A percentile compares a stretch with the other conserved stretches of the same genome.
Evolutionary conservation across 192 early-diverging fungal species (phyloP).

Genomic region (Gigaspora rosea): DNA sequence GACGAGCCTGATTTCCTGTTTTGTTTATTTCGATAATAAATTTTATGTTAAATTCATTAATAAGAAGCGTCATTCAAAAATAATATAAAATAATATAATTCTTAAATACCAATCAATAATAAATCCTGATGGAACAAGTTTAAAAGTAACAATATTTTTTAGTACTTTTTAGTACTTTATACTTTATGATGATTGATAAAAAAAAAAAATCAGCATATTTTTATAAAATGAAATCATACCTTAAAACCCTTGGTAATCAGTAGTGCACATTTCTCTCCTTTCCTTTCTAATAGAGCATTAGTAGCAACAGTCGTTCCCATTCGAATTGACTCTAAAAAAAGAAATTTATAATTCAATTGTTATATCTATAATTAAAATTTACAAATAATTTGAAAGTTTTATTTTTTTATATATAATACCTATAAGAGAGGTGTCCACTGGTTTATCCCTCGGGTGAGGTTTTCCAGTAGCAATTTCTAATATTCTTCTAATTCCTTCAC

Average conservation of each 20-base stretch:
- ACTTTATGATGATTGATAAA: background rate
- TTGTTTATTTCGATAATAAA: background rate
- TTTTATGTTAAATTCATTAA: background rate
- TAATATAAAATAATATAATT: background rate
- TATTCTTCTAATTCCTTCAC: constrained; percentile 91
- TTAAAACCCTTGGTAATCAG: constrained; percentile 92
- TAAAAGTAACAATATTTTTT: background rate
- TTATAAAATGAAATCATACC: constrained; percentile 42
- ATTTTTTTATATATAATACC: constrained; percentile 44
- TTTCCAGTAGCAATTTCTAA: constrained; percentile 77
- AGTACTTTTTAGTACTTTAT: background rate
- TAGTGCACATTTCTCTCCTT: constrained; percentile 86
- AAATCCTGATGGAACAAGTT: constrained; percentile 40
- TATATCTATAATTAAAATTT: background rate
- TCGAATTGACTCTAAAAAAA: constrained; percentile 64
- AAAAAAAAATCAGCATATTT: background rate
- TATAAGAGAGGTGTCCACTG: constrained; percentile 70
- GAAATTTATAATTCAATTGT: background rate
- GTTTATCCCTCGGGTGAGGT: constrained; percentile 63
- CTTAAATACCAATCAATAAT: constrained; percentile 44
- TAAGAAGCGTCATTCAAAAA: background rate
- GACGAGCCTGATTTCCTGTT: constrained; percentile 86
- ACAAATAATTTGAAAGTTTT: background rate
- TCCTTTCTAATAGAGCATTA: constrained; percentile 84
- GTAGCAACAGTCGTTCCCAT: constrained; percentile 99